A percentile compares a stretch with the other conserved stretches of the same genome.
Conservation (phyloP, 2,329 filamentous ascomycete species). For the Colletotrichum tropicale region DNA sequence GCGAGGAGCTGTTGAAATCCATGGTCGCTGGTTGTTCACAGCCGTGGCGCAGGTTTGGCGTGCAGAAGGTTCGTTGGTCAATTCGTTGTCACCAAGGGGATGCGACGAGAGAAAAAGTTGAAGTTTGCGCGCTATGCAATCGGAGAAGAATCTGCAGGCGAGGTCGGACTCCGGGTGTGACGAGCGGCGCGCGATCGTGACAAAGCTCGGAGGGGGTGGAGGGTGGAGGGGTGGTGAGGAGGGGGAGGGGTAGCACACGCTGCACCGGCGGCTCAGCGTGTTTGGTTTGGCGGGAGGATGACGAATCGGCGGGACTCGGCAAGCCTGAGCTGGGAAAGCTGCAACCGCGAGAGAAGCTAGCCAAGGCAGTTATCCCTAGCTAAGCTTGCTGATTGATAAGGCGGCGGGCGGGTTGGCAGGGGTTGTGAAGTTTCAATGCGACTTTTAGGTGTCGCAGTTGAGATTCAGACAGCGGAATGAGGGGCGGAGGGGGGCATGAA, state of each 20-base stretch:
- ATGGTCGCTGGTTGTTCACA: conserved; percentile 37
- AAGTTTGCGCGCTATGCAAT: not conserved
- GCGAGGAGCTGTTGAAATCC: conserved; percentile 70
- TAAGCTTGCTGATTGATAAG: conserved; percentile 12
- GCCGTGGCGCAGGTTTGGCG: not conserved
- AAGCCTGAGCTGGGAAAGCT: not conserved
- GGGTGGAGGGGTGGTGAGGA: not conserved
- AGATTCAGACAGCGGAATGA: not conserved
- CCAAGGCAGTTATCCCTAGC: not conserved
- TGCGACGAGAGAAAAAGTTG: not conserved
- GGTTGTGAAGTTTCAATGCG: conserved; percentile 6
- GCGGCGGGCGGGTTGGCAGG: not conserved
- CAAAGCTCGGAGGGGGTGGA: conserved; percentile 8
- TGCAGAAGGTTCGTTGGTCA: not conserved
- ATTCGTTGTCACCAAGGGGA: not conserved
- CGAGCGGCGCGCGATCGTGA: conserved; percentile 12
- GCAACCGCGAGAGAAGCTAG: not conserved
- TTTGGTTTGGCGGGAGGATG: not conserved
- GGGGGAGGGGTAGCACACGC: not conserved
- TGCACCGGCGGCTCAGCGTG: not conserved
- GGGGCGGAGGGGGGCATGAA: not conserved
- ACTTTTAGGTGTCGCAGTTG: conserved; percentile 5
- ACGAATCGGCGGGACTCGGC: conserved; percentile 10
- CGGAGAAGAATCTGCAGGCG: conserved; percentile 6
- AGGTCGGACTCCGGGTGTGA: not conserved